phyloP scores from a whole-genome alignment of 768 basidiomycete species.

The Cubamyces lactineus region DNA sequence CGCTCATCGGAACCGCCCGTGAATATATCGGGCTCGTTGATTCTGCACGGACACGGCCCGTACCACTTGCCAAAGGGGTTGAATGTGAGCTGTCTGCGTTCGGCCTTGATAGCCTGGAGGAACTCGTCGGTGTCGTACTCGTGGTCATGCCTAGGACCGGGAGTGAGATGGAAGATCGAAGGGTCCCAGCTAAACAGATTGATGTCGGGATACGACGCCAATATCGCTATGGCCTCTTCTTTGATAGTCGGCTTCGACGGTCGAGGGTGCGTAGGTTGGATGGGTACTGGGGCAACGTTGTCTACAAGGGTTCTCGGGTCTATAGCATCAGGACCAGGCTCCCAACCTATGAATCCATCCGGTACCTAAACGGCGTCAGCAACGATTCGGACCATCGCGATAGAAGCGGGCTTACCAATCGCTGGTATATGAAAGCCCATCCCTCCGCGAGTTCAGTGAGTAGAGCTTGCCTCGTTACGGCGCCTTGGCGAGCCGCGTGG shows the following conservation, averaged over 20 bases:
- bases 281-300: background rate
- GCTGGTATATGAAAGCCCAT: background rate
- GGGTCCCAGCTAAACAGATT: background rate
- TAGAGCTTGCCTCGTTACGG: background rate
- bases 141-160: background rate
- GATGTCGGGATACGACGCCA: background rate
- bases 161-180: background rate
- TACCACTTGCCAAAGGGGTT: background rate
- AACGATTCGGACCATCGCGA: background rate
- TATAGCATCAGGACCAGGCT: no score
- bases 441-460: background rate
- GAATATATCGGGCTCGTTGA: no score
- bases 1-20: no score
- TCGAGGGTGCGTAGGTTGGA: background rate
- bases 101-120: background rate
- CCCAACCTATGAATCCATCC: background rate
- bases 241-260: no score
- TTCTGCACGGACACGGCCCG: background rate
- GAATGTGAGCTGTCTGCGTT: background rate
- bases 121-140: constrained; percentile 1
- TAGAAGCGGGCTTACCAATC: background rate
- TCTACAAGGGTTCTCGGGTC: background rate
- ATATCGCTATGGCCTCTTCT: background rate
- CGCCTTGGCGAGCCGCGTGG: background rate
- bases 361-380: background rate